These are phyloP conservation scores for Globisporangium paroecandrum DNA, from an alignment of 352 stramenopile genomes.

Conservation along the genomic window DNA sequence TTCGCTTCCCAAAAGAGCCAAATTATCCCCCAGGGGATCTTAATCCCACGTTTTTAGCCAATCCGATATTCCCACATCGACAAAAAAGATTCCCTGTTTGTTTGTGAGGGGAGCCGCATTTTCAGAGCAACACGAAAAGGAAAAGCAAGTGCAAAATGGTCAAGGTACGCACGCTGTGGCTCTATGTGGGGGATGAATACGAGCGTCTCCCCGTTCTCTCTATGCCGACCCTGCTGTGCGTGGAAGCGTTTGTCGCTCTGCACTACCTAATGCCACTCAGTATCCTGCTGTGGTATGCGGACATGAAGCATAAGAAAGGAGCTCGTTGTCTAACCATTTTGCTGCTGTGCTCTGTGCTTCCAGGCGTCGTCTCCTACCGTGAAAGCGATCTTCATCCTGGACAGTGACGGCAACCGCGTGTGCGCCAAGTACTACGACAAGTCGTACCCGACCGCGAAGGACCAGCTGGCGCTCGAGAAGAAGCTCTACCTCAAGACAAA, in stretches of 20 bases:
- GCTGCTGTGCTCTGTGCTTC: neutral
- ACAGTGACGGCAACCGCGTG: constrained; percentile 86
- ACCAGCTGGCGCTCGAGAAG: constrained; percentile 86
- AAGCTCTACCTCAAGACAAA: constrained; percentile 90
- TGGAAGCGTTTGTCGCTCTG: neutral
- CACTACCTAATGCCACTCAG: neutral
- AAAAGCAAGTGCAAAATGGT: constrained; percentile 33
- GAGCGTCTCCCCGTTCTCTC: too few relatives aligned
- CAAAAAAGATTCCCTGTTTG: constrained; percentile 14
- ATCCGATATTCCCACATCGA: constrained; percentile 53
- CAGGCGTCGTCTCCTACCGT: constrained; percentile 72
- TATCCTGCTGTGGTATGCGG: neutral
- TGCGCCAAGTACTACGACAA: constrained; percentile 93
- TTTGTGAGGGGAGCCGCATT: constrained; percentile 10
- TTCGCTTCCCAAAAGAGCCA: neutral
- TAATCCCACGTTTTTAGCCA: constrained; percentile 36
- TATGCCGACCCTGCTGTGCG: neutral
- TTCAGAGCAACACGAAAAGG: neutral
- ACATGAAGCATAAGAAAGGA: neutral
- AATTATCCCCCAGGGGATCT: neutral
- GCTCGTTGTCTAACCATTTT: constrained; percentile 1
- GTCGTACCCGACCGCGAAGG: constrained; percentile 81
- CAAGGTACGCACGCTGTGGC: constrained; percentile 42
- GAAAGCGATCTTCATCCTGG: constrained; percentile 87
- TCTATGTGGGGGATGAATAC: neutral